Conservation (phyloP, 345 rosid species). For the Nephelium lappaceum region DNA sequence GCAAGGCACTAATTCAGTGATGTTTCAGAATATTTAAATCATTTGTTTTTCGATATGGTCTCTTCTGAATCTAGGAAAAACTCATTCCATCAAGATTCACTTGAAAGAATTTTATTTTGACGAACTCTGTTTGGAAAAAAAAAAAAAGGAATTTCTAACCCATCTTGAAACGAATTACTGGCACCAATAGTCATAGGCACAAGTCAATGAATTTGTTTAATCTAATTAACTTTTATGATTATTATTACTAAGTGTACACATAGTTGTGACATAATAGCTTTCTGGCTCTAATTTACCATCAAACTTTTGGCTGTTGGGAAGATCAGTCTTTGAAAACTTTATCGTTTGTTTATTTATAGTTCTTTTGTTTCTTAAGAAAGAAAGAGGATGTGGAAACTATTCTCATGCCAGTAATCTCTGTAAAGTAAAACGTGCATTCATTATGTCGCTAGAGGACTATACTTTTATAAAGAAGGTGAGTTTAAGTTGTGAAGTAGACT, state of each 20-base stretch:
- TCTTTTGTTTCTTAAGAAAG: not conserved
- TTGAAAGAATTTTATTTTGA: not conserved
- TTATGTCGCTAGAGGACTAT: not conserved
- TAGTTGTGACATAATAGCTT: not conserved
- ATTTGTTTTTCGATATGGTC: not conserved
- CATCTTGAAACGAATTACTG: not conserved
- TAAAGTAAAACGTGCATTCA: not conserved
- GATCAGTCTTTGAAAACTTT: not conserved
- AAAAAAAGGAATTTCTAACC: not conserved
- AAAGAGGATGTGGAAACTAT: not conserved
- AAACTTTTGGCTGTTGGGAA: not conserved
- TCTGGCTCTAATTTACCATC: not conserved
- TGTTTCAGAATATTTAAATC: slow-evolving; percentile 1
- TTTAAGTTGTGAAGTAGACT: slow-evolving; percentile 9
- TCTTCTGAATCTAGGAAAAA: not conserved
- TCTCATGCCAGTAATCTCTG: not conserved
- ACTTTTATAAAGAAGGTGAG: not conserved
- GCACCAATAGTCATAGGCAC: not conserved
- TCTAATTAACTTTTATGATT: not conserved
- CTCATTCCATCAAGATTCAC: not conserved
- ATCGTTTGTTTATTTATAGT: not conserved
- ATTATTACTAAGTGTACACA: not conserved
- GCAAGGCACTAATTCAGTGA: not conserved
- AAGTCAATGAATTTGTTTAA: not conserved
- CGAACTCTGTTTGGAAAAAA: not conserved